Conservation (phyloP, 2,329 filamentous ascomycete species). For the Penicillium sp. region DNA sequence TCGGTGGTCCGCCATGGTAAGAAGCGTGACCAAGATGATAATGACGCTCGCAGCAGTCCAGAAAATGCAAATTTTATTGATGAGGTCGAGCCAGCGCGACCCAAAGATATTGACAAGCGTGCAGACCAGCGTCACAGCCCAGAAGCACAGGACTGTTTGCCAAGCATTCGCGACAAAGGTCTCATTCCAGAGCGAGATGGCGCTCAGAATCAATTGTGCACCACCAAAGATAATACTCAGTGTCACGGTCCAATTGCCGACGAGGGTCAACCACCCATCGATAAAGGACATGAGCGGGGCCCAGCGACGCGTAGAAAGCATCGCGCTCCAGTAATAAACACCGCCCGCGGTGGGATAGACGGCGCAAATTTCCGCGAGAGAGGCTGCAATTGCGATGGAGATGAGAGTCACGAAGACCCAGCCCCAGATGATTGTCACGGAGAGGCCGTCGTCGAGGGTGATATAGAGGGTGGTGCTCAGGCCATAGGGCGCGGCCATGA, state of each 20-base stretch:
- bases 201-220: conserved; percentile 65
- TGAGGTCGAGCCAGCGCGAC: conserved; percentile 61
- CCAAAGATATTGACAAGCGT: conserved; percentile 65
- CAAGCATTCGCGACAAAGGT: conserved; percentile 65
- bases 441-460: conserved; percentile 65
- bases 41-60: conserved; percentile 67
- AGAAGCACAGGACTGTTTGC: conserved; percentile 70
- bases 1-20: conserved; percentile 59
- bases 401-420: conserved; percentile 66
- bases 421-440: conserved; percentile 68
- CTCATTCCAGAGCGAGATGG: conserved; percentile 68
- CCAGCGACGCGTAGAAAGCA: conserved; percentile 64
- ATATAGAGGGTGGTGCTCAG: conserved; percentile 68
- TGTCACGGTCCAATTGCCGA: conserved; percentile 71
- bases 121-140: conserved; percentile 66
- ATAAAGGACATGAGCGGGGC: conserved; percentile 67
- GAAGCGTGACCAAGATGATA: conserved; percentile 64
- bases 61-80: conserved; percentile 71
- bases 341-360: conserved; percentile 67
- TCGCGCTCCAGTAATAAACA: conserved; percentile 70
- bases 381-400: conserved; percentile 62
- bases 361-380: conserved; percentile 67
- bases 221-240: conserved; percentile 70
- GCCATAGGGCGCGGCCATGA: conserved; percentile 71
- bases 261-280: conserved; percentile 68